Conservation (phyloP, 2,329 filamentous ascomycete genomes). For the Botrytis byssoidea region DNA sequence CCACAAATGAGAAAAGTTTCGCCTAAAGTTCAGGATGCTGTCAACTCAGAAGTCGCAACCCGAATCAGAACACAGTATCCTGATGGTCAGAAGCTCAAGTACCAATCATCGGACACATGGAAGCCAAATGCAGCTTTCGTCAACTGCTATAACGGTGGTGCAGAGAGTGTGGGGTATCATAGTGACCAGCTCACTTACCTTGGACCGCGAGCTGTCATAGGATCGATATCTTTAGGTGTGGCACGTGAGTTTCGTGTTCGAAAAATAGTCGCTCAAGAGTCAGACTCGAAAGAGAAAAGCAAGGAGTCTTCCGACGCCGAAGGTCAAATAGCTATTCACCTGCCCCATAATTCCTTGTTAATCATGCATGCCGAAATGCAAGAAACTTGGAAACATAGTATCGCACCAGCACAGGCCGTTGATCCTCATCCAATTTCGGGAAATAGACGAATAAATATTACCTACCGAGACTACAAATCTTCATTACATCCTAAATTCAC, state of each 20-base stretch:
- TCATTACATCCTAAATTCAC: conserved; percentile 75
- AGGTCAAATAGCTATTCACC: conserved; percentile 87
- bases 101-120: conserved; percentile 75
- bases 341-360: conserved; percentile 90
- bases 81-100: conserved; percentile 67
- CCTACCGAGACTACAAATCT: conserved; percentile 82
- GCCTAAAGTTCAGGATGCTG: conserved; percentile 65
- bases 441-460: conserved; percentile 85
- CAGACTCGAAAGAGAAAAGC: conserved; percentile 26
- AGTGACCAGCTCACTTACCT: conserved; percentile 91
- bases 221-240: conserved; percentile 85
- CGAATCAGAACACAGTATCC: conserved; percentile 70
- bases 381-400: conserved; percentile 91
- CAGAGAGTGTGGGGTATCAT: conserved; percentile 87
- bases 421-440: conserved; percentile 81
- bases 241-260: conserved; percentile 91
- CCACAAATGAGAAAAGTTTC: conserved; percentile 72
- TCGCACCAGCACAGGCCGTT: conserved; percentile 71
- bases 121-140: conserved; percentile 87
- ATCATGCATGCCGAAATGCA: conserved; percentile 99
- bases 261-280: conserved; percentile 63
- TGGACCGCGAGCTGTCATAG: conserved; percentile 83
- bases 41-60: conserved; percentile 73
- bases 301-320: conserved; percentile 59
- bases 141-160: conserved; percentile 84